These are phyloP conservation scores for Blastomyces gilchristii DNA, from an alignment of 2,329 filamentous ascomycete species.

Conservation along the genomic window DNA sequence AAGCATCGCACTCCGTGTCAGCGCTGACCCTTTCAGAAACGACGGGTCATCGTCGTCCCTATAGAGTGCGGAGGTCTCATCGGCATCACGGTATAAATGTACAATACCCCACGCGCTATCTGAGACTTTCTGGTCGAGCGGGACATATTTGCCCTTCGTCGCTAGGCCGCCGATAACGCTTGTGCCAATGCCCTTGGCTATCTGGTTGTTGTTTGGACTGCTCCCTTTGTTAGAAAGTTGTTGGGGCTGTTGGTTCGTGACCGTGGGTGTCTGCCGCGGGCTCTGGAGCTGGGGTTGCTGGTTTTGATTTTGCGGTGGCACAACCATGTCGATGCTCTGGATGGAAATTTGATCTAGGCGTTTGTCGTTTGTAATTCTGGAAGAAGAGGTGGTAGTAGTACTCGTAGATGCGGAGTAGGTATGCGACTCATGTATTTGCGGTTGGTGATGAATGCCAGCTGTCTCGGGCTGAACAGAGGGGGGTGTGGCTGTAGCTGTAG, in stretches of 20 bases:
- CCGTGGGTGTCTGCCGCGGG: conserved; percentile 16
- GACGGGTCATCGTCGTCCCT: conserved; percentile 36
- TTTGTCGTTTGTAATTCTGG: conserved; percentile 50
- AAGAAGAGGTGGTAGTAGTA: conserved; percentile 29
- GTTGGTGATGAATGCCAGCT: not conserved
- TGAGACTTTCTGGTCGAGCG: conserved; percentile 59
- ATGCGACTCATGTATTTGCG: conserved; percentile 19
- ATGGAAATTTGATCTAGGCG: conserved; percentile 69
- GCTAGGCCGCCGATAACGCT: conserved; percentile 53
- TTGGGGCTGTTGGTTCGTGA: conserved; percentile 26
- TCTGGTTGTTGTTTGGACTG: conserved; percentile 32
- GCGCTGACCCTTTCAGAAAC: conserved; percentile 30
- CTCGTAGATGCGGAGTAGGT: conserved; percentile 36
- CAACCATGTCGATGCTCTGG: conserved; percentile 66
- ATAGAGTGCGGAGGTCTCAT: conserved; percentile 56
- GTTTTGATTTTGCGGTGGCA: conserved; percentile 2
- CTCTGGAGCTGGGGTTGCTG: not conserved
- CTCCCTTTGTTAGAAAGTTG: conserved; percentile 20
- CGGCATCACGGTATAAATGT: conserved; percentile 79
- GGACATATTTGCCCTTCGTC: conserved; percentile 71
- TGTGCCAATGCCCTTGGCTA: conserved; percentile 42
- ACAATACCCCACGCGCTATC: conserved; percentile 87
- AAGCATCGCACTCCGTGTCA: conserved; percentile 19
- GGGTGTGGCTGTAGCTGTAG: not conserved
- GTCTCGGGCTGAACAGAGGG: not conserved